Evolutionary conservation across 768 basidiomycete species (phyloP).

Genomic region (Boletus insuetus): DNA sequence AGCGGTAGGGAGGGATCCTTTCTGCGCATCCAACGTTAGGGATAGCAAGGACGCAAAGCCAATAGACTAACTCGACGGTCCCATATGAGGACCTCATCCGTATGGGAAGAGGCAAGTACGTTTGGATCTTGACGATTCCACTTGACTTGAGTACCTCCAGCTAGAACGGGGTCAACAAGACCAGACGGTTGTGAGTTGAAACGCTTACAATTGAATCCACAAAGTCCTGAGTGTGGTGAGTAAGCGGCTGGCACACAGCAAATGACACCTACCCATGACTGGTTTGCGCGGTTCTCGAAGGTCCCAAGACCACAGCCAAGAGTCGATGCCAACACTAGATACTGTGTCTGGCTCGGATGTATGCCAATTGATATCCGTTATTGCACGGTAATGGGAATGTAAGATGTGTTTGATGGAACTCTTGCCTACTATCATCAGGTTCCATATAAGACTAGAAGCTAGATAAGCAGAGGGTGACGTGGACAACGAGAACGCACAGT

Average conservation of each 20-base stretch:
- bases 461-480: not conserved
- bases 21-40: constrained; percentile 42
- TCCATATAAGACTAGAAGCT: constrained; percentile 80
- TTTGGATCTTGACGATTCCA: constrained; percentile 91
- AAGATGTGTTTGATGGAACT: constrained; percentile 83
- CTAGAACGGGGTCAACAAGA: constrained; percentile 35
- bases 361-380: constrained; percentile 99
- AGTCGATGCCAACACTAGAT: constrained; percentile 88
- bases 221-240: constrained; percentile 41
- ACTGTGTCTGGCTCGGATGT: constrained; percentile 80
- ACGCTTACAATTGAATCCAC: constrained; percentile 52
- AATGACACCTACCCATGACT: constrained; percentile 49
- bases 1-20: constrained; percentile 81
- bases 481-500: constrained; percentile 49
- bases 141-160: constrained; percentile 92
- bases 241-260: not conserved
- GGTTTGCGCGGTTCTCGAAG: constrained; percentile 68
- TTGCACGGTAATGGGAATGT: constrained; percentile 88
- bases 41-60: not conserved
- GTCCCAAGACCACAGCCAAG: constrained; percentile 96
- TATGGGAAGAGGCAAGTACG: constrained; percentile 86
- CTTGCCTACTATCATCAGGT: constrained; percentile 69
- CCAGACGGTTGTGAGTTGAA: not conserved
- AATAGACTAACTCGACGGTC: constrained; percentile 72
- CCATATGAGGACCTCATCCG: constrained; percentile 88